Evolutionary conservation across 73 alveolate species (phyloP).

Genomic region (Paramecium biaurelia): DNA sequence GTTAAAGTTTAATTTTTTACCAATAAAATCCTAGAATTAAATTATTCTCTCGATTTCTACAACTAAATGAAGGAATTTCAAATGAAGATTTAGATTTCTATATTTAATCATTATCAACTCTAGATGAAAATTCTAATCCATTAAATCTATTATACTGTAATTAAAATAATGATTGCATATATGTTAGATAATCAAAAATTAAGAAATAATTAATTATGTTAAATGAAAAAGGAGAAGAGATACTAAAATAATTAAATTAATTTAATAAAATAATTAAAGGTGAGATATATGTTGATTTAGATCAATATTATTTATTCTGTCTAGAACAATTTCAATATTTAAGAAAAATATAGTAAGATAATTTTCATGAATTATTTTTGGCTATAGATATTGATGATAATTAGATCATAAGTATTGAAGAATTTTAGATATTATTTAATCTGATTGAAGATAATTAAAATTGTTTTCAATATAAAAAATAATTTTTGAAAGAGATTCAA

Average conservation of each 20-base stretch:
- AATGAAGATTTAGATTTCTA: slow-evolving; percentile 44
- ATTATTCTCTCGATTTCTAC: background rate
- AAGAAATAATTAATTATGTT: background rate
- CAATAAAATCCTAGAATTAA: background rate
- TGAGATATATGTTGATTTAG: background rate
- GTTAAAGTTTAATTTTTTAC: background rate
- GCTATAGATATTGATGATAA: background rate
- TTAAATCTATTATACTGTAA: background rate
- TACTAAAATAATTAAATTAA: background rate
- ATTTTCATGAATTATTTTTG: background rate
- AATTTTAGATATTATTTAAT: background rate
- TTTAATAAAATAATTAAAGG: background rate
- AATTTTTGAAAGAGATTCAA: background rate
- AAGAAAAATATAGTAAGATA: background rate
- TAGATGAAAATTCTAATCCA: slow-evolving; percentile 6
- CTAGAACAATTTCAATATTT: background rate
- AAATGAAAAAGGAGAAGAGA: background rate
- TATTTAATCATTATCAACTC: background rate
- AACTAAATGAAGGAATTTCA: background rate
- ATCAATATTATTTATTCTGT: background rate
- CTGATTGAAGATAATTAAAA: background rate
- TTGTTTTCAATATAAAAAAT: background rate
- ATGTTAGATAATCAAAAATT: background rate
- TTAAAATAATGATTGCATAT: background rate
- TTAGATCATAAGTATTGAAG: background rate